Conservation (phyloP, 169 alveolate species). For the Plasmodium knowlesi region DNA sequence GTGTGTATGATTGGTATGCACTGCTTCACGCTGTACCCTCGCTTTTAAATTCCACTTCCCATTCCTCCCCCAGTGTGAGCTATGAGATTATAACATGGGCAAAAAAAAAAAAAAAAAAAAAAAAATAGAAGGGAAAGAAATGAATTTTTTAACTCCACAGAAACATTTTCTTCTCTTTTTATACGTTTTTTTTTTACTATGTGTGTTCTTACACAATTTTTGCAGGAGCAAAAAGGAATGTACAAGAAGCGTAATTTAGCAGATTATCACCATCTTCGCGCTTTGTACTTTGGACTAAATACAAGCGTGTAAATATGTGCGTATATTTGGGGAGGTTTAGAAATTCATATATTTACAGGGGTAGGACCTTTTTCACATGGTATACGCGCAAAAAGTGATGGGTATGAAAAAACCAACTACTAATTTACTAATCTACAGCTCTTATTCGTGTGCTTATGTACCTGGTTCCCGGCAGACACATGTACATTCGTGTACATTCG, state of each 20-base stretch:
- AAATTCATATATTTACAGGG: neutral
- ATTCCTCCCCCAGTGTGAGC: neutral
- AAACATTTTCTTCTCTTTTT: neutral
- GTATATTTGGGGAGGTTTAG: neutral
- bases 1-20: neutral
- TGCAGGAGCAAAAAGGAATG: neutral
- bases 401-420: neutral
- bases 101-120: neutral
- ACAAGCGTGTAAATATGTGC: neutral
- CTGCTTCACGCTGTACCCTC: neutral
- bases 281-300: neutral
- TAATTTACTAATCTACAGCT: neutral
- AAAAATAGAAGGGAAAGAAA: neutral
- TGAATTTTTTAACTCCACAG: neutral
- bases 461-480: neutral
- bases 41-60: neutral
- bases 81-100: neutral
- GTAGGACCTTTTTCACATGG: neutral
- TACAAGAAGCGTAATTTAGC: neutral
- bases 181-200: neutral
- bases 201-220: neutral
- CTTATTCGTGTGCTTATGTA: neutral
- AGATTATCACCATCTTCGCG: neutral
- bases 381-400: neutral
- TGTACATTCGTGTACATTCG: neutral